A percentile compares a stretch with the other conserved stretches of the same genome.
Evolutionary conservation across 495 filamentous ascomycete genomes (phyloP).

Genomic region (Jackrogersella minutella): DNA sequence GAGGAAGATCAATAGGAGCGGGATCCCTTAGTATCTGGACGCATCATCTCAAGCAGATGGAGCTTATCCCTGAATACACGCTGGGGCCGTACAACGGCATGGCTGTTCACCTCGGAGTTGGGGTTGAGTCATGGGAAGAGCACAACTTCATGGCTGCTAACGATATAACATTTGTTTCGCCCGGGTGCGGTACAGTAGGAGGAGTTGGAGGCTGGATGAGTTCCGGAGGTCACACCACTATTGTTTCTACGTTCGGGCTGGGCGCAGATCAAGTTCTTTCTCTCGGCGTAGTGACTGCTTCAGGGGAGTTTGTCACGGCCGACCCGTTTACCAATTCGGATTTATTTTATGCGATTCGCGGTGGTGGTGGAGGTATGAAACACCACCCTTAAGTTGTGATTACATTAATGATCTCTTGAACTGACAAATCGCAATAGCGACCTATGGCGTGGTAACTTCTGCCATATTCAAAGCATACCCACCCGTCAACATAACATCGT

Average conservation of each 20-base stretch:
- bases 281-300: constrained; percentile 62
- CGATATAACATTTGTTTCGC: constrained; percentile 52
- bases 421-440: constrained; percentile 46
- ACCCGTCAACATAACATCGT: constrained; percentile 40
- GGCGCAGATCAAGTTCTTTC: constrained; percentile 63
- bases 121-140: constrained; percentile 53
- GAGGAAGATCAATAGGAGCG: constrained; percentile 59
- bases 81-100: constrained; percentile 49
- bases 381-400: not conserved
- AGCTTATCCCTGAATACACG: constrained; percentile 52
- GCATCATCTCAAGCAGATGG: constrained; percentile 57
- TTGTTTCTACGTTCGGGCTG: constrained; percentile 61
- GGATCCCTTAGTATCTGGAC: constrained; percentile 69
- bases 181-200: constrained; percentile 51
- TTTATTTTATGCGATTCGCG: constrained; percentile 67
- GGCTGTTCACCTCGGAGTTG: constrained; percentile 54
- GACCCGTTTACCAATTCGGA: constrained; percentile 59
- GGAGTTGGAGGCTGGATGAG: constrained; percentile 46
- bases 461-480: constrained; percentile 56
- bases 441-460: constrained; percentile 64
- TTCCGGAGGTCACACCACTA: constrained; percentile 61
- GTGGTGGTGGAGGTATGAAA: constrained; percentile 56
- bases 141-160: constrained; percentile 42
- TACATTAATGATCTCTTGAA: not conserved
- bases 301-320: constrained; percentile 60